Percentiles rank a stretch among this genome's conserved stretches.
Conservation (phyloP, 2,329 filamentous ascomycete species). For the Fusarium ramigenum region DNA sequence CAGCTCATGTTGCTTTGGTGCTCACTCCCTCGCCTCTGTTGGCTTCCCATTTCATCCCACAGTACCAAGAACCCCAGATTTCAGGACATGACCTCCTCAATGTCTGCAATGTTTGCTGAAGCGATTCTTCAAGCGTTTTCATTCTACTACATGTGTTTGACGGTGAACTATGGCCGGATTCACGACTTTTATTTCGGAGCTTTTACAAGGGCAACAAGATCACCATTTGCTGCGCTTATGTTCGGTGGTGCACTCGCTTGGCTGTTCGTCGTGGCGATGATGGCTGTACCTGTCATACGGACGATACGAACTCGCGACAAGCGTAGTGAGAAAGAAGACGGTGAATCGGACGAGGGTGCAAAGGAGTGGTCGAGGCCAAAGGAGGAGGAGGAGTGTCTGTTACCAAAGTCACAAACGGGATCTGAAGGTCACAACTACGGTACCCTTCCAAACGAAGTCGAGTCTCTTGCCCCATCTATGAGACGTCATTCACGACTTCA, state of each 20-base stretch:
- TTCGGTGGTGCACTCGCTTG: conserved; percentile 15
- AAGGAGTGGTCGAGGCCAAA: background rate
- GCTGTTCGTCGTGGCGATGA: background rate
- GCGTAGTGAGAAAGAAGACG: accelerated
- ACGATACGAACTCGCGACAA: background rate
- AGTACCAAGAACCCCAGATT: background rate
- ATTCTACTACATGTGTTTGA: conserved; percentile 1
- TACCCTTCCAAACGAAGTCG: background rate
- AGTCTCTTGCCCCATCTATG: background rate
- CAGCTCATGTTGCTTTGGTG: conserved; percentile 12
- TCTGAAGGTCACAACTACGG: background rate
- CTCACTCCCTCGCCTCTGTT: conserved; percentile 10
- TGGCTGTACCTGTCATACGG: background rate
- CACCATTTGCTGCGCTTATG: background rate
- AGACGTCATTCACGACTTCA: background rate
- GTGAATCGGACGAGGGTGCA: accelerated
- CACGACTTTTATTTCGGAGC: conserved; percentile 1
- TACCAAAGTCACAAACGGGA: background rate
- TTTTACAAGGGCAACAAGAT: background rate
- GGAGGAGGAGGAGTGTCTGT: background rate
- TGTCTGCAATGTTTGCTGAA: background rate
- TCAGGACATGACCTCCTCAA: background rate
- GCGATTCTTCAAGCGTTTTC: background rate
- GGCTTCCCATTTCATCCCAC: background rate
- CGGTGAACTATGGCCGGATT: background rate